A percentile compares a stretch with the other conserved stretches of the same genome.
phyloP scores from a whole-genome alignment of 768 basidiomycete species.

The Rhodocollybia butyracea region DNA sequence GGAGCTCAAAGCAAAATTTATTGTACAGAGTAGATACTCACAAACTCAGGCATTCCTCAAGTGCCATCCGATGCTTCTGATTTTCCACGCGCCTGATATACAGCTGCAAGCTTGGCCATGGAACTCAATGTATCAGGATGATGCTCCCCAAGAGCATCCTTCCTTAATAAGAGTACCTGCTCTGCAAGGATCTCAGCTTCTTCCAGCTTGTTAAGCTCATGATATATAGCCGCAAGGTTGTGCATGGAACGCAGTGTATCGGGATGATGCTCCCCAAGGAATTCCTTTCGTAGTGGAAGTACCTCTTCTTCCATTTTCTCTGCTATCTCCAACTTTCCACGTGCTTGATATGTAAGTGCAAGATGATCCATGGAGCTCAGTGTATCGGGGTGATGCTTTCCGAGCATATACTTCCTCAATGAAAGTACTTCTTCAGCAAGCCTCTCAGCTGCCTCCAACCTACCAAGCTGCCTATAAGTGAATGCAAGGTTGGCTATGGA shows the following conservation, averaged over 20 bases:
- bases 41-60: too few relatives aligned
- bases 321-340: neutral
- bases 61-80: neutral
- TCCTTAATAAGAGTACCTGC: neutral
- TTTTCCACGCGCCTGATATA: neutral
- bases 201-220: neutral
- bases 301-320: neutral
- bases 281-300: neutral
- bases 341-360: neutral
- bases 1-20: too few relatives aligned
- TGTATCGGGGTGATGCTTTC: neutral
- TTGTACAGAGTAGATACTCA: too few relatives aligned
- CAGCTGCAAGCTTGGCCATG: neutral
- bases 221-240: neutral
- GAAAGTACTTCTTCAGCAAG: neutral
- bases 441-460: neutral
- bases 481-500: too few relatives aligned
- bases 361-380: neutral
- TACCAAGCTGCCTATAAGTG: neutral
- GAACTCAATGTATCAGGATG: neutral
- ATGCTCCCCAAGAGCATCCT: neutral
- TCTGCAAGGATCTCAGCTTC: neutral
- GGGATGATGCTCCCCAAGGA: neutral
- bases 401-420: neutral
- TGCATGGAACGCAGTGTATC: neutral